Evolutionary conservation across 345 rosid species (phyloP).

Genomic region (Trapa incisa): DNA sequence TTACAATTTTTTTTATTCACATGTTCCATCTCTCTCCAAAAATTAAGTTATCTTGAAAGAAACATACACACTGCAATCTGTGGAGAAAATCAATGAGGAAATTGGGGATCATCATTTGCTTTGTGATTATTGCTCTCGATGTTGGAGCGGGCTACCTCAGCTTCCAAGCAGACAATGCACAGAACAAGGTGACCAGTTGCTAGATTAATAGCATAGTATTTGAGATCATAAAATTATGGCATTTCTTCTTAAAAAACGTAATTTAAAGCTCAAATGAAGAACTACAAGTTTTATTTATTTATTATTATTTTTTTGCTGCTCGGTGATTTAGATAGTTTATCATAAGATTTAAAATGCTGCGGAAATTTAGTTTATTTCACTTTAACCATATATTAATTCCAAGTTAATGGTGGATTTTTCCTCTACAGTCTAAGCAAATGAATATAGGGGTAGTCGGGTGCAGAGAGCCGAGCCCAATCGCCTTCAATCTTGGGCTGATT

Average conservation of each 20-base stretch:
- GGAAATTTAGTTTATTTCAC: too few species aligned
- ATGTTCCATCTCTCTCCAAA: too few species aligned
- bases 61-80: background rate
- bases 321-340: too few species aligned
- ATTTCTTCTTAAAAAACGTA: too few species aligned
- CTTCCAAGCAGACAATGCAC: slow-evolving; percentile 79
- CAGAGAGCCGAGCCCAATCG: slow-evolving; percentile 70
- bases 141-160: slow-evolving; percentile 67
- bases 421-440: slow-evolving; percentile 57
- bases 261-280: too few species aligned
- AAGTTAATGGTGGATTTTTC: background rate
- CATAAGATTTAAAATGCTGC: too few species aligned
- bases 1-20: too few species aligned
- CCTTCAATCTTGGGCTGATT: slow-evolving; percentile 66
- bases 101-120: slow-evolving; percentile 55
- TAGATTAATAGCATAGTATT: too few species aligned
- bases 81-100: slow-evolving; percentile 29
- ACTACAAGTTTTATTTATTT: too few species aligned
- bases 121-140: slow-evolving; percentile 67
- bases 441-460: slow-evolving; percentile 82
- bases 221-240: too few species aligned
- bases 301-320: too few species aligned
- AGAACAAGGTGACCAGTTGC: slow-evolving; percentile 43
- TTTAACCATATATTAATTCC: too few species aligned
- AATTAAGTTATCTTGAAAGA: background rate